phyloP scores from a whole-genome alignment of 768 basidiomycete species.

The Russula sp. region DNA sequence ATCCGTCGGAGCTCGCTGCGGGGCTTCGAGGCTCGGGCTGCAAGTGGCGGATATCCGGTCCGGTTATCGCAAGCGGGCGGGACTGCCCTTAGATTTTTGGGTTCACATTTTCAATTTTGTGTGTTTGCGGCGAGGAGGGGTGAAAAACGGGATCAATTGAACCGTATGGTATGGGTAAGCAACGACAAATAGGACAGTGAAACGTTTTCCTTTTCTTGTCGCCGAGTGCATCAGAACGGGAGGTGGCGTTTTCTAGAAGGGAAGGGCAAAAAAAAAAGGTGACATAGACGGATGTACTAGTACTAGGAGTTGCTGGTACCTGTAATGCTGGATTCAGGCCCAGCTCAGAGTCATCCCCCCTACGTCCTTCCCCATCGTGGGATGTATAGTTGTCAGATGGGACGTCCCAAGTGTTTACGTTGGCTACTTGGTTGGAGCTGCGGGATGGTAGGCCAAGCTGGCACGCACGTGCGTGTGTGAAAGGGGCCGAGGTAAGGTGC shows the following conservation, averaged over 20 bases:
- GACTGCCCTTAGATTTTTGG: too few species aligned
- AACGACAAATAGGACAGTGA: conserved; percentile 5
- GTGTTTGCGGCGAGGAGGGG: background rate
- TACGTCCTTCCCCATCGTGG: background rate
- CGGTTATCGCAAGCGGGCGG: background rate
- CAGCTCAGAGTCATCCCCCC: background rate
- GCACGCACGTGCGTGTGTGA: too few species aligned
- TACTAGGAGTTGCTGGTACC: background rate
- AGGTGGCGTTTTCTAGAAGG: conserved; percentile 5
- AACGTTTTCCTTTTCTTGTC: conserved; percentile 1
- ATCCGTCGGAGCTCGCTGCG: conserved; percentile 10
- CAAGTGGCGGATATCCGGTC: background rate
- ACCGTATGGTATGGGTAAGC: background rate
- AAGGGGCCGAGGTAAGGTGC: too few species aligned
- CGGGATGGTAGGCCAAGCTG: background rate
- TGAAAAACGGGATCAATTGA: background rate
- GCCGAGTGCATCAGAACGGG: conserved; percentile 9
- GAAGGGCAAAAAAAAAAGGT: background rate
- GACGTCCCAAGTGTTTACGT: too few species aligned
- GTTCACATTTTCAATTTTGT: background rate
- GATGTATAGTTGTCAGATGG: too few species aligned
- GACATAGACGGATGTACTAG: background rate
- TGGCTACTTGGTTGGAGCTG: background rate
- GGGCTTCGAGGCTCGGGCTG: background rate
- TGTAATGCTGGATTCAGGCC: background rate